phyloP scores from a whole-genome alignment of 1,284 basidiomycete genomes.

The Earliella scabrosa region DNA sequence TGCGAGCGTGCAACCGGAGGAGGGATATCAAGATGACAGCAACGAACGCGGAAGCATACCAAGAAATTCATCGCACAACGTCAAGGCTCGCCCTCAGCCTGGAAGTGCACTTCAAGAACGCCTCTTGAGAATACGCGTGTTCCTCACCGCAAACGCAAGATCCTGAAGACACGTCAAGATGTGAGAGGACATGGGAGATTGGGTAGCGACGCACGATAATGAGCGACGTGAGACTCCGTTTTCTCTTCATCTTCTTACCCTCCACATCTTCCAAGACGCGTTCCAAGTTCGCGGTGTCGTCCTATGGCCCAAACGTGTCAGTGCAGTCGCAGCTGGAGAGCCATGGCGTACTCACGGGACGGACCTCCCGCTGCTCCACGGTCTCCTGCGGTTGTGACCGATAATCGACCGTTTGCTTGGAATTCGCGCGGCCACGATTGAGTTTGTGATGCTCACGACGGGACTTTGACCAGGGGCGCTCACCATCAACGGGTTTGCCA shows the following conservation, averaged over 20 bases:
- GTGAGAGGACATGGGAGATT: background rate
- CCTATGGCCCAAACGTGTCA: background rate
- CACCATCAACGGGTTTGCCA: constrained; percentile 15
- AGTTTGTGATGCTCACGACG: background rate
- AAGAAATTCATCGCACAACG: background rate
- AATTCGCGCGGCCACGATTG: background rate
- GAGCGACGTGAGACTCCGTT: constrained; percentile 20
- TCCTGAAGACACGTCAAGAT: constrained; percentile 12
- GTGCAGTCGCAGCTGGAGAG: background rate
- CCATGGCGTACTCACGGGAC: background rate
- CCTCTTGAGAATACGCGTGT: constrained; percentile 6
- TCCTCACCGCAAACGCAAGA: constrained; percentile 16
- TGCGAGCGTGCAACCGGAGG: background rate
- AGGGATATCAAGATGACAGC: background rate
- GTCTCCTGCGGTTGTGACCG: constrained; percentile 6
- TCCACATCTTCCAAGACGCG: constrained; percentile 8
- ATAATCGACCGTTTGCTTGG: constrained; percentile 17
- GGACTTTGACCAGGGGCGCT: constrained; percentile 3
- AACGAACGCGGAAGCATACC: background rate
- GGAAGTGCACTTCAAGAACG: too few species aligned
- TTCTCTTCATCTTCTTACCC: constrained; percentile 7
- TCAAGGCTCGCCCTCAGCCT: constrained; percentile 6
- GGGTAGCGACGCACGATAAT: constrained; percentile 19
- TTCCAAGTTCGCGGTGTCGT: constrained; percentile 4
- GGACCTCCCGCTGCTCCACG: background rate